Evolutionary conservation across 2,329 filamentous ascomycete genomes (phyloP).

Genomic region (Phyllosticta ampelicida): DNA sequence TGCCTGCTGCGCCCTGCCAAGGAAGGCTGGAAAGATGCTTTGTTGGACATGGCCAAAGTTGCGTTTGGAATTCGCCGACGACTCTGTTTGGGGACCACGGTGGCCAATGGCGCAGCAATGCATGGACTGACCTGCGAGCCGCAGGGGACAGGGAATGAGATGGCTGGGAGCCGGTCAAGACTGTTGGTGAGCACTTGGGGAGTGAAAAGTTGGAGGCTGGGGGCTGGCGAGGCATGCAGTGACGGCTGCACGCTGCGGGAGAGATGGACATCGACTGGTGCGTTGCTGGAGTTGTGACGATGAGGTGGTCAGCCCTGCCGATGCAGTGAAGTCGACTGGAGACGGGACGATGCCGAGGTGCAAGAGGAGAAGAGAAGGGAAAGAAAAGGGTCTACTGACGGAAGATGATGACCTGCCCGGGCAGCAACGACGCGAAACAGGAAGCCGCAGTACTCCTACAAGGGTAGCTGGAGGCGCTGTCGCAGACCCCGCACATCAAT

Average conservation of each 20-base stretch:
- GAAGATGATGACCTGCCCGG: too few relatives aligned
- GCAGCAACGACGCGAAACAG: neutral
- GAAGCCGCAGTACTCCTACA: neutral
- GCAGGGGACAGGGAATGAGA: neutral
- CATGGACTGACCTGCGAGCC: neutral
- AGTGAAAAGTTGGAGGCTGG: neutral
- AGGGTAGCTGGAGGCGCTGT: neutral
- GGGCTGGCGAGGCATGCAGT: neutral
- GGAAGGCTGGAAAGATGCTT: neutral
- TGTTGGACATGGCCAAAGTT: neutral
- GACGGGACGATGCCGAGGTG: neutral
- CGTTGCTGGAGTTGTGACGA: neutral
- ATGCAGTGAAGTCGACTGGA: too few relatives aligned
- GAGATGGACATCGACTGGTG: neutral
- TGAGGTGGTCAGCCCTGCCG: neutral
- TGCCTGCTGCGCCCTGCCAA: neutral
- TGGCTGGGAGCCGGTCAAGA: neutral
- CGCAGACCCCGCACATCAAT: neutral
- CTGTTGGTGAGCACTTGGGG: neutral
- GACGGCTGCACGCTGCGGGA: neutral
- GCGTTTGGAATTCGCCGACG: neutral
- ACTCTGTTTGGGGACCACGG: neutral
- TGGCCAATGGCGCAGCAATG: neutral
- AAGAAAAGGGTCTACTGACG: too few relatives aligned
- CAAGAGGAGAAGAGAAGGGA: neutral